These are phyloP conservation scores for Dipodascus albidus DNA, from an alignment of 805 yeast genomes.

Conservation along the genomic window DNA sequence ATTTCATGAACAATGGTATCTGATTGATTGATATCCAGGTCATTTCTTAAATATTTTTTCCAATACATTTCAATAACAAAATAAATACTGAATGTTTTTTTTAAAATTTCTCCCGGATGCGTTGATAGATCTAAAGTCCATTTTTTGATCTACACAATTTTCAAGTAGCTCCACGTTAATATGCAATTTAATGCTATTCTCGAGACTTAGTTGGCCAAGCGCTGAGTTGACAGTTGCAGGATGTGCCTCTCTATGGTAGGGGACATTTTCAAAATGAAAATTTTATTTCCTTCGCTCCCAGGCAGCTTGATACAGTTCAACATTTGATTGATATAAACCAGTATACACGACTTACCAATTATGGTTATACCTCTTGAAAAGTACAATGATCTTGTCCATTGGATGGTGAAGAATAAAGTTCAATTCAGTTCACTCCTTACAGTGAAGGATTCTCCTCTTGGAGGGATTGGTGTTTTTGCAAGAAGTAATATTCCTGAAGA, in stretches of 20 bases:
- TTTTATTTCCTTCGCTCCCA: not conserved
- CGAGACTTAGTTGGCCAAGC: too few relatives aligned
- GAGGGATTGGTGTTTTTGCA: slow-evolving; percentile 72
- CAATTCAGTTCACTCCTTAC: slow-evolving; percentile 42
- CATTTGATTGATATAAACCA: not conserved
- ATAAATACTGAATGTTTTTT: not conserved
- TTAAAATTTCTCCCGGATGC: not conserved
- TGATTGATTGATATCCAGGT: not conserved
- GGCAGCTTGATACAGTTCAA: not conserved
- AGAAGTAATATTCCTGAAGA: slow-evolving; percentile 28
- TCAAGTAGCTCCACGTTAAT: too few relatives aligned
- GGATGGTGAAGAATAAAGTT: slow-evolving; percentile 46
- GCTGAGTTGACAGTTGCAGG: too few relatives aligned
- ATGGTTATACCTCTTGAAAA: not conserved
- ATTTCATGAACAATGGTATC: not conserved
- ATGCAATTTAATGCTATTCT: too few relatives aligned
- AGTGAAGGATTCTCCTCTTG: slow-evolving; percentile 36
- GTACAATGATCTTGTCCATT: slow-evolving; percentile 28
- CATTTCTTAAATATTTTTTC: not conserved
- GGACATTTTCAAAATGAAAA: too few relatives aligned
- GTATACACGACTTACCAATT: too few relatives aligned
- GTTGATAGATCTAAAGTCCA: too few relatives aligned
- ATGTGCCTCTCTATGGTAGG: too few relatives aligned
- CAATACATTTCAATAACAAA: not conserved
- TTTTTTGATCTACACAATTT: too few relatives aligned